A percentile compares a stretch with the other conserved stretches of the same genome.
Evolutionary conservation across 2,329 filamentous ascomycete species (phyloP).

Genomic region (Neonectria magnoliae): DNA sequence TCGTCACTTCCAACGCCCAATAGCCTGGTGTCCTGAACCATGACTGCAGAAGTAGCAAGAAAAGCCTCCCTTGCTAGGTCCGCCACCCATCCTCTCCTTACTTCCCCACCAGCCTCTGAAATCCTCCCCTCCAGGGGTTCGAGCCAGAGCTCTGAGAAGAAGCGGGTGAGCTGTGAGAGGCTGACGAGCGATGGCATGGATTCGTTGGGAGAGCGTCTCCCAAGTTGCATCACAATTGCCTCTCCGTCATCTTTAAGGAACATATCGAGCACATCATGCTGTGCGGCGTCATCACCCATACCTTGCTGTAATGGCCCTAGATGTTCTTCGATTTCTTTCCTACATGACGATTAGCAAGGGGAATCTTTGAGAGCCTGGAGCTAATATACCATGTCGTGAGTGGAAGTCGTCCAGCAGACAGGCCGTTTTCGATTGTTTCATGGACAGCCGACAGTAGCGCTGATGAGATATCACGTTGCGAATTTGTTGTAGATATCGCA

Average conservation of each 20-base stretch:
- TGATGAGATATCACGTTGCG: conserved; percentile 41
- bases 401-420: conserved; percentile 39
- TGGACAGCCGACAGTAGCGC: conserved; percentile 42
- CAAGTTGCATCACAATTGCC: conserved; percentile 45
- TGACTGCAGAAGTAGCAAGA: conserved; percentile 48
- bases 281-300: conserved; percentile 35
- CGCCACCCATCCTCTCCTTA: conserved; percentile 42
- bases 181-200: conserved; percentile 37
- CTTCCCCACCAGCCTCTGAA: conserved; percentile 36
- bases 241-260: conserved; percentile 41
- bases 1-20: conserved; percentile 37
- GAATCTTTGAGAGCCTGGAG: not conserved
- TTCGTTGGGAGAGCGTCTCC: conserved; percentile 38
- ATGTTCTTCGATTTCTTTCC: conserved; percentile 41
- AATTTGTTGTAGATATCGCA: conserved; percentile 13
- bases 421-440: conserved; percentile 39
- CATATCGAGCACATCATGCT: conserved; percentile 43
- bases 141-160: conserved; percentile 48
- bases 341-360: conserved; percentile 24
- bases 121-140: conserved; percentile 38
- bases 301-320: conserved; percentile 10
- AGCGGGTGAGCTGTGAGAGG: conserved; percentile 42
- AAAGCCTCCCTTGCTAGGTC: conserved; percentile 49
- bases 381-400: conserved; percentile 48
- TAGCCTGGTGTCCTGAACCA: conserved; percentile 48